Evolutionary conservation across 2,329 filamentous ascomycete species (phyloP).

Genomic region (Claviceps fusiformis): DNA sequence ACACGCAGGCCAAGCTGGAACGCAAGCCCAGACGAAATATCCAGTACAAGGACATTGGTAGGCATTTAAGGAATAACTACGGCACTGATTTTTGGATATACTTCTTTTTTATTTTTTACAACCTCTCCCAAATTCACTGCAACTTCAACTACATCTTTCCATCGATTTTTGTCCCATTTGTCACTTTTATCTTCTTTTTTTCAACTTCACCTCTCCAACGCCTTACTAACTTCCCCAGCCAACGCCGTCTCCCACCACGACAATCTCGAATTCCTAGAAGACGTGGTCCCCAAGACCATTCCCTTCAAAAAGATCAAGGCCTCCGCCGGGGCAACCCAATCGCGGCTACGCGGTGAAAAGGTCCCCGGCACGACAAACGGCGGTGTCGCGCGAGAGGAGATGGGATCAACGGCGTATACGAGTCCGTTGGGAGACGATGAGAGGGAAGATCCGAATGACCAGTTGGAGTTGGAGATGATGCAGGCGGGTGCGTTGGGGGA

Average conservation of each 20-base stretch:
- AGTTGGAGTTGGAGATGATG: not conserved
- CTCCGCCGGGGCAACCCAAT: constrained; percentile 35
- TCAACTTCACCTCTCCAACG: too few relatives aligned
- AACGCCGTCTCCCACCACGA: constrained; percentile 78
- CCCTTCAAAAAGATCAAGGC: constrained; percentile 70
- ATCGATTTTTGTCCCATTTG: too few relatives aligned
- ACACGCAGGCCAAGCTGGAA: constrained; percentile 82
- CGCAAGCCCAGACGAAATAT: constrained; percentile 85
- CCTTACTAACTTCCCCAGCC: too few relatives aligned
- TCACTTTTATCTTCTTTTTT: not conserved
- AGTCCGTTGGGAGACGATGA: constrained; percentile 7
- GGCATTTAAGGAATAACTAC: too few relatives aligned
- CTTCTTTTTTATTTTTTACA: too few relatives aligned
- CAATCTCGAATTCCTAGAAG: constrained; percentile 86
- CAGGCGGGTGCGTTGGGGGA: not conserved
- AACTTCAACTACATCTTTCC: too few relatives aligned
- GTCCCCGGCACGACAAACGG: constrained; percentile 11
- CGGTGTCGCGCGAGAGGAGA: not conserved
- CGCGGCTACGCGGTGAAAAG: constrained; percentile 26
- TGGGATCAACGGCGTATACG: constrained; percentile 10
- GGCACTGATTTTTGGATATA: too few relatives aligned
- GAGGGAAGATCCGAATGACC: constrained; percentile 32
- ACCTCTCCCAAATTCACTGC: too few relatives aligned
- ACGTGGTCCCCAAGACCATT: constrained; percentile 77
- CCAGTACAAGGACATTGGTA: constrained; percentile 89